Conservation (phyloP, 2,329 filamentous ascomycete genomes). For the Penicillium capsulatum region DNA sequence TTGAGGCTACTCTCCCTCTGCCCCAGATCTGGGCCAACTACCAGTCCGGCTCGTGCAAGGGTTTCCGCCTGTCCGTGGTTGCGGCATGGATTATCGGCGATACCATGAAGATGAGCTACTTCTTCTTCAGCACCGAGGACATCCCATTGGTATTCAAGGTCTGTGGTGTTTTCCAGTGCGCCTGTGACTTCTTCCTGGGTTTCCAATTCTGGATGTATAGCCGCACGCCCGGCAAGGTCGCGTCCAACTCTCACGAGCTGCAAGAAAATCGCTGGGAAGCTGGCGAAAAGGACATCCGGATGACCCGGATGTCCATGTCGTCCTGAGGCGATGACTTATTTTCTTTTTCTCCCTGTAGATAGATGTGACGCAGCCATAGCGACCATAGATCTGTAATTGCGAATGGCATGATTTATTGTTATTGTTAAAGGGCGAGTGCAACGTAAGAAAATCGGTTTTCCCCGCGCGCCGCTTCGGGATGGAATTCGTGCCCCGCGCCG, state of each 20-base stretch:
- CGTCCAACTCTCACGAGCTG: conserved; percentile 21
- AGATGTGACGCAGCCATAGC: conserved; percentile 12
- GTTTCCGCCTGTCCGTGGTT: conserved; percentile 47
- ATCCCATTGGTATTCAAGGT: conserved; percentile 49
- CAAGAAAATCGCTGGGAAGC: conserved; percentile 26
- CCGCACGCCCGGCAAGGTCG: conserved; percentile 23
- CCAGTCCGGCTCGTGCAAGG: conserved; percentile 46
- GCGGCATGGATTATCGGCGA: conserved; percentile 49
- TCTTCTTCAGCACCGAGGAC: conserved; percentile 42
- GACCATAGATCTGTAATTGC: conserved; percentile 7
- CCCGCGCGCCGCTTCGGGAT: conserved; percentile 8
- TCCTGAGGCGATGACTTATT: no score
- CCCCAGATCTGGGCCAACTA: conserved; percentile 49
- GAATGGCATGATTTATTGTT: conserved; percentile 3
- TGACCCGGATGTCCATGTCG: conserved; percentile 23
- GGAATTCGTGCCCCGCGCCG: conserved; percentile 12
- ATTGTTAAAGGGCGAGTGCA: neutral
- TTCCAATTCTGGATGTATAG: conserved; percentile 48
- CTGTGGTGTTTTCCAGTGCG: conserved; percentile 48
- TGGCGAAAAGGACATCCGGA: conserved; percentile 39
- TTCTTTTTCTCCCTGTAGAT: conserved; percentile 15
- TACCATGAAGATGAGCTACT: conserved; percentile 50
- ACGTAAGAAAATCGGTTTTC: conserved; percentile 4
- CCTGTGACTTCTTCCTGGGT: conserved; percentile 47
- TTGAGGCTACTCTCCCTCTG: conserved; percentile 47